Conservation (phyloP, 1,284 basidiomycete genomes). For the Pterula multifida region DNA sequence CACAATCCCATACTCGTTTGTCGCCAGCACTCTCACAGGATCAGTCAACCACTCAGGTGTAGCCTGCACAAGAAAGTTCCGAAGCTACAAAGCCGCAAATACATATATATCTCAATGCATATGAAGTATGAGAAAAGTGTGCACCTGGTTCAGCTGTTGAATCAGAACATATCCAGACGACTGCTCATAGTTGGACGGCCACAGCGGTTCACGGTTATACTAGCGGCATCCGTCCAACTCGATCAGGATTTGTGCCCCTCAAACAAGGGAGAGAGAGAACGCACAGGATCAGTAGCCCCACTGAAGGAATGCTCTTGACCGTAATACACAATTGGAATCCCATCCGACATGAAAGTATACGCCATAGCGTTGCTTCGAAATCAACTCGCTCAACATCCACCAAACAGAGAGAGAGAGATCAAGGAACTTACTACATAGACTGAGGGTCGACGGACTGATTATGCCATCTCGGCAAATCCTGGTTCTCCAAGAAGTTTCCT, state of each 20-base stretch:
- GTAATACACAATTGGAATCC: constrained; percentile 73
- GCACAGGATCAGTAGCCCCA: constrained; percentile 50
- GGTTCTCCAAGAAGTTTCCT: constrained; percentile 80
- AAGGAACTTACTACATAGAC: constrained; percentile 41
- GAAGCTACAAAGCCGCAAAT: constrained; percentile 28
- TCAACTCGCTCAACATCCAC: constrained; percentile 14
- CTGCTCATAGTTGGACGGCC: constrained; percentile 58
- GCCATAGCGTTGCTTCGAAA: constrained; percentile 51
- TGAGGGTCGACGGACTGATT: constrained; percentile 51
- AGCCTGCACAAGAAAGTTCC: constrained; percentile 50
- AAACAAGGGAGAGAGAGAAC: constrained; percentile 10
- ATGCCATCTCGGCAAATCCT: constrained; percentile 68
- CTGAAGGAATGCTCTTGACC: constrained; percentile 63
- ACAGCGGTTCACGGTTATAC: constrained; percentile 70
- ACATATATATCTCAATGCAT: neutral
- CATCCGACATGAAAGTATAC: constrained; percentile 54
- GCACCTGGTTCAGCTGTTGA: constrained; percentile 48
- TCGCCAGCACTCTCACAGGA: constrained; percentile 42
- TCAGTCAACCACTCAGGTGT: constrained; percentile 50
- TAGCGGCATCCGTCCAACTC: constrained; percentile 13
- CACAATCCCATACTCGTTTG: constrained; percentile 48
- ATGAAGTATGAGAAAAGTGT: neutral
- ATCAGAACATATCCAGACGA: constrained; percentile 52
- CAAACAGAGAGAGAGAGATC: neutral
- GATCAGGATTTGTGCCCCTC: neutral